Conservation (phyloP, 139 green algal genomes). For the Micractinium conductrix region DNA sequence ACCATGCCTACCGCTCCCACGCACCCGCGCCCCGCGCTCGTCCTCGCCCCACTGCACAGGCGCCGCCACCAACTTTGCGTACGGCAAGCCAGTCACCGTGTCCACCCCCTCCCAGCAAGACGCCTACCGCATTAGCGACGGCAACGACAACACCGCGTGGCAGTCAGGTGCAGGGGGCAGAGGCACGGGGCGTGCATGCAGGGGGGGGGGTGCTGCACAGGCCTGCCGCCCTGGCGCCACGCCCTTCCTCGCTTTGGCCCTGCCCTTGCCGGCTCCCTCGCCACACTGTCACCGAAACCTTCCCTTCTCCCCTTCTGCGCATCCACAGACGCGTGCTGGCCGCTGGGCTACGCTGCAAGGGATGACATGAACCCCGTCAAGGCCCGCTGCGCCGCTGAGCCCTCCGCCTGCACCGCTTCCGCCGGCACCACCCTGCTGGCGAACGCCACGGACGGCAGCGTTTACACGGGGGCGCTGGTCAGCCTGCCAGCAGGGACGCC, state of each 20-base stretch:
- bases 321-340: not conserved
- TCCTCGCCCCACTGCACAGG: too few species aligned
- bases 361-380: not conserved
- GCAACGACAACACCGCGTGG: not conserved
- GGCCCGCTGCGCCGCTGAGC: not conserved
- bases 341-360: not conserved
- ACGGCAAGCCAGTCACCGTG: not conserved
- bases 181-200: not conserved
- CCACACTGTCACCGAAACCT: too few species aligned
- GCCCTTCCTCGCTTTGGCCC: too few species aligned
- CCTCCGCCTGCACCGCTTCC: not conserved
- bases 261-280: too few species aligned
- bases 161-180: not conserved
- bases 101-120: not conserved
- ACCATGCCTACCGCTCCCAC: too few species aligned
- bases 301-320: not conserved
- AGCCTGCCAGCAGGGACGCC: not conserved
- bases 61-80: not conserved
- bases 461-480: not conserved
- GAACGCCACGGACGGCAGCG: not conserved
- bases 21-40: too few species aligned
- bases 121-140: not conserved
- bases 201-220: not conserved
- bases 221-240: too few species aligned
- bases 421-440: not conserved